Evolutionary conservation across 441 rosid species (phyloP), one percentile per base, ranked within the genome.

Genomic region (Iberis amara): DNA sequence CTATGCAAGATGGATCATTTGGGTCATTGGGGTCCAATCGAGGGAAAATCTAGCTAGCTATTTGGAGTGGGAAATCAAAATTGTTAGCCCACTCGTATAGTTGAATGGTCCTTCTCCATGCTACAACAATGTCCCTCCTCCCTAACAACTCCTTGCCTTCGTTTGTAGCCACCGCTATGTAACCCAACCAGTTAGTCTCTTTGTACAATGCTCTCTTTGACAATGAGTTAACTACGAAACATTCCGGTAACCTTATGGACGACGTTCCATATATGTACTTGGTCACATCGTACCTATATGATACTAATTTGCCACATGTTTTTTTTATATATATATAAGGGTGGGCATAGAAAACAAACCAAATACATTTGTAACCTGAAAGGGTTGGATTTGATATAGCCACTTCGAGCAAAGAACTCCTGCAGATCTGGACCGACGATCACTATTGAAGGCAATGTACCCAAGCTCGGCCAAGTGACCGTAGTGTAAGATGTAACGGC

Each of bases 41-140:
- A 8, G 75, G 78, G 50, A 78, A 45, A 11, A 78, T 39, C 0
- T 30, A 52, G 4, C 49, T 3, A 23, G 75, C 71, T 33, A 71
- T 37, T 10, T 43, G 52, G 6, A 57, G 31, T 9, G 48, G 65
- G n/a, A 59, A 60, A 21, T 73, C 64, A 1, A 73, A 53, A 39
- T 73, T 74, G 12, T 59, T 57, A 39, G 63, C 59, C 74, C 66
- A 66, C 27, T 77, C 82, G 15, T 60, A 40, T 0, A 55, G 11
- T 12, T 54, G 73, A 47, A 45, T 12, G 13, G 79, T 74, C 43
- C 82, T 79, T 55, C 77, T 46, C 82, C 79, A 77, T 0, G 73
- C 62, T 11, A 77, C 66, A 43, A 77, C 66, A 31, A 74, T 77
- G 54, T 74, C 82, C 52, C 82, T 63, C 55, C 79, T 68, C 41